Conservation (phyloP, 2,329 filamentous ascomycete species). For the Verticillium tricorpus region DNA sequence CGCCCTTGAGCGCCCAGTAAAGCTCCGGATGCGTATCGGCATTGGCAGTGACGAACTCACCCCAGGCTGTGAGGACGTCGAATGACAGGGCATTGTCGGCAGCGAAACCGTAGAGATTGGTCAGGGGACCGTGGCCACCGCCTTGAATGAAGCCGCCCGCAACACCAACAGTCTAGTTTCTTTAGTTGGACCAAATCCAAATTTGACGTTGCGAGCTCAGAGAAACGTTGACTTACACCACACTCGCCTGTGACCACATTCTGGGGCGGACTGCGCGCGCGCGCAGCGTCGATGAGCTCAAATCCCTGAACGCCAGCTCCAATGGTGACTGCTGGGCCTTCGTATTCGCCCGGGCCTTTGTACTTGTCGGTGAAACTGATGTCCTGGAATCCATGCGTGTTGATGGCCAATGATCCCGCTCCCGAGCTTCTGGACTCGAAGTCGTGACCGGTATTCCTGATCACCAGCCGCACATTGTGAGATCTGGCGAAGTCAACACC, state of each 20-base stretch:
- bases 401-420: conserved; percentile 50
- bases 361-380: conserved; percentile 34
- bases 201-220: rapidly evolving
- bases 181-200: neutral
- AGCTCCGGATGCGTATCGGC: conserved; percentile 43
- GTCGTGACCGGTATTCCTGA: conserved; percentile 56
- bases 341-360: conserved; percentile 32
- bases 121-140: conserved; percentile 48
- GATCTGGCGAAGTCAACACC: conserved; percentile 23
- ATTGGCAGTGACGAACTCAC: conserved; percentile 38
- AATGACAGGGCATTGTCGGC: conserved; percentile 45
- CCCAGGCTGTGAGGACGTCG: conserved; percentile 41
- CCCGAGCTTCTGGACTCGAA: conserved; percentile 57
- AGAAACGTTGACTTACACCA: conserved; percentile 16
- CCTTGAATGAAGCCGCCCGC: conserved; percentile 57
- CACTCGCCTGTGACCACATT: conserved; percentile 50
- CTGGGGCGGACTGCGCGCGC: conserved; percentile 36
- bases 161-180: conserved; percentile 44
- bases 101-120: conserved; percentile 34
- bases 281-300: conserved; percentile 37
- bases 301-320: conserved; percentile 47
- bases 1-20: conserved; percentile 53
- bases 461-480: conserved; percentile 45
- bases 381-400: conserved; percentile 51
- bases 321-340: conserved; percentile 45